These are phyloP conservation scores for Lactarius akahatsu DNA, from an alignment of 768 basidiomycete genomes.

Conservation along the genomic window DNA sequence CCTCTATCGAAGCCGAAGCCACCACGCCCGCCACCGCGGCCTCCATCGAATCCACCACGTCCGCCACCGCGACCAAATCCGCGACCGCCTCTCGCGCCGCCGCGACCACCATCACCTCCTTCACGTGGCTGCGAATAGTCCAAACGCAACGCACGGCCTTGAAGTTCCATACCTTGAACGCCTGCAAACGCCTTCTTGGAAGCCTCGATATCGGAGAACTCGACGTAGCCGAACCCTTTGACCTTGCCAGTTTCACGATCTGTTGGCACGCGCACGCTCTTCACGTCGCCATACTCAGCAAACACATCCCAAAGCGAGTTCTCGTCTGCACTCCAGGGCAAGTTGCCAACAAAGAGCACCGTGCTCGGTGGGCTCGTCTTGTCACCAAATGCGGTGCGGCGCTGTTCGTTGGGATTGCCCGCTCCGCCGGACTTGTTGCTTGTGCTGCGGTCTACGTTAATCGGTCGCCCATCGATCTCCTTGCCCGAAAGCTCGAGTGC, in stretches of 20 bases:
- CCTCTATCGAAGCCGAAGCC: neutral
- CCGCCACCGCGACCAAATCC: slow-evolving; percentile 41
- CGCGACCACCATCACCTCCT: slow-evolving; percentile 49
- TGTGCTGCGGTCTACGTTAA: slow-evolving; percentile 83
- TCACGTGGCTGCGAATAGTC: slow-evolving; percentile 78
- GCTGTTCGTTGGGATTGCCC: slow-evolving; percentile 52
- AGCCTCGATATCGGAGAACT: slow-evolving; percentile 77
- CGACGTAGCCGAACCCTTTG: slow-evolving; percentile 97
- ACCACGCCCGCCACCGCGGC: neutral
- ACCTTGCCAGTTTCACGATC: slow-evolving; percentile 87
- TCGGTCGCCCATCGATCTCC: slow-evolving; percentile 88
- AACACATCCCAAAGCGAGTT: slow-evolving; percentile 89
- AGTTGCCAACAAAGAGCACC: slow-evolving; percentile 88
- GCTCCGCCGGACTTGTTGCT: slow-evolving; percentile 42
- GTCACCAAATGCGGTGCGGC: slow-evolving; percentile 79
- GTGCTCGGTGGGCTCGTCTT: slow-evolving; percentile 59
- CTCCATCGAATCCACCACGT: slow-evolving; percentile 41
- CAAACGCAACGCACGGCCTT: slow-evolving; percentile 75
- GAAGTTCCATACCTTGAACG: slow-evolving; percentile 69
- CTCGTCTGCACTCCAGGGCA: slow-evolving; percentile 77
- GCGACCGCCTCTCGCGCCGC: slow-evolving; percentile 44
- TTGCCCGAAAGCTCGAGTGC: slow-evolving; percentile 78
- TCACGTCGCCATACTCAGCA: slow-evolving; percentile 80
- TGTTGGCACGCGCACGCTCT: slow-evolving; percentile 86
- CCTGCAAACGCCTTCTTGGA: slow-evolving; percentile 80